phyloP scores from a whole-genome alignment of 768 basidiomycete genomes.

The Hygrophoropsis aurantiaca region DNA sequence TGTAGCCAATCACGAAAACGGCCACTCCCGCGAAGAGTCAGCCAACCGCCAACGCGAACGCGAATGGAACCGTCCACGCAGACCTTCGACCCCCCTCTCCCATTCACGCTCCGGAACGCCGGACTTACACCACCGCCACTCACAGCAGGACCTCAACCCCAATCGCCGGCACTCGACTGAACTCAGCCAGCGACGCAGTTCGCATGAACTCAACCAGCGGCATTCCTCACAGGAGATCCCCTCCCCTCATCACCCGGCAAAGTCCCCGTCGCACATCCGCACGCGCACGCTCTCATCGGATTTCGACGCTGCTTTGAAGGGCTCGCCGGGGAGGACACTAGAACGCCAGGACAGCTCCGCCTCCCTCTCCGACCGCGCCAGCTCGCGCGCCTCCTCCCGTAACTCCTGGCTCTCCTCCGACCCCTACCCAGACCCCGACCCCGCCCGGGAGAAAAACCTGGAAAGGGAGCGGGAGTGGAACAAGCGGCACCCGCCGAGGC shows the following conservation, averaged over 20 bases:
- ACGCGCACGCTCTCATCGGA: too few species aligned
- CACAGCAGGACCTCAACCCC: conserved; percentile 28
- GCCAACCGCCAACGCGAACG: conserved; percentile 44
- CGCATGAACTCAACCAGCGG: too few species aligned
- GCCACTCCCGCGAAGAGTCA: conserved; percentile 29
- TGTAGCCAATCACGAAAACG: conserved; percentile 23
- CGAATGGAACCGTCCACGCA: conserved; percentile 40
- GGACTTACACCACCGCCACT: conserved; percentile 24
- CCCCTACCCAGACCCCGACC: conserved; percentile 41
- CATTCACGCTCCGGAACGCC: conserved; percentile 24
- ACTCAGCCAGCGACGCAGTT: too few species aligned
- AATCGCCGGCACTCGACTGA: conserved; percentile 16
- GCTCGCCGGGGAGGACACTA: too few species aligned
- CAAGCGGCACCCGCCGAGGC: conserved; percentile 41
- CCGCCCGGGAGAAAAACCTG: conserved; percentile 42
- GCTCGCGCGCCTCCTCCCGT: too few species aligned
- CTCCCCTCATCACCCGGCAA: conserved; percentile 13
- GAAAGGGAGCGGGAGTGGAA: conserved; percentile 61
- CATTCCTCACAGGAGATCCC: conserved; percentile 22
- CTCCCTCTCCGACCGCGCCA: too few species aligned
- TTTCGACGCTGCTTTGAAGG: too few species aligned
- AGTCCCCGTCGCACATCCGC: too few species aligned
- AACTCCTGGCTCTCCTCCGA: conserved; percentile 43
- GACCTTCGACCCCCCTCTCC: conserved; percentile 13
- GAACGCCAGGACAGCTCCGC: too few species aligned